Conservation (phyloP, 1,284 basidiomycete species). For the Irpex lacteus region DNA sequence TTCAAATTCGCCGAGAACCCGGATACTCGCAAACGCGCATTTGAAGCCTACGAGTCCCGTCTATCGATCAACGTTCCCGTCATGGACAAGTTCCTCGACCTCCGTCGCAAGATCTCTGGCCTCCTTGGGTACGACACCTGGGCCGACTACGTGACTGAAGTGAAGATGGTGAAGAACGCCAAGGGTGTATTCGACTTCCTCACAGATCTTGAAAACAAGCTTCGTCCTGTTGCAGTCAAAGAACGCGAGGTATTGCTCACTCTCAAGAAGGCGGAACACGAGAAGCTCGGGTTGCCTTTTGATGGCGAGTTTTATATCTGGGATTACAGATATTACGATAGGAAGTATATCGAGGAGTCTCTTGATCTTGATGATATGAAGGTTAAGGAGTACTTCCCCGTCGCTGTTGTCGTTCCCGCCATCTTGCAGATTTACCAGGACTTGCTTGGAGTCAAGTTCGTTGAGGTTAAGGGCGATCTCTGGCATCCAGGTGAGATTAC, state of each 20-base stretch:
- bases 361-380: constrained; percentile 70
- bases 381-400: constrained; percentile 86
- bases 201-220: constrained; percentile 66
- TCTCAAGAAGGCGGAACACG: constrained; percentile 72
- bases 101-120: constrained; percentile 66
- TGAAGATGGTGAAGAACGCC: constrained; percentile 80
- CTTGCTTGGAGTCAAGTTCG: constrained; percentile 71
- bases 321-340: constrained; percentile 63
- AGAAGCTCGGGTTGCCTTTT: constrained; percentile 52
- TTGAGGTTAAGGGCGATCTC: constrained; percentile 54
- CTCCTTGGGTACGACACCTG: constrained; percentile 75
- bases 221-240: constrained; percentile 68
- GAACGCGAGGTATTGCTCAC: constrained; percentile 65
- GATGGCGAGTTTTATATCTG: constrained; percentile 62
- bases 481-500: constrained; percentile 68
- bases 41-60: constrained; percentile 65
- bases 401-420: constrained; percentile 72
- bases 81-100: constrained; percentile 59
- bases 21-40: constrained; percentile 61
- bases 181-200: constrained; percentile 67
- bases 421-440: constrained; percentile 82
- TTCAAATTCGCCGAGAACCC: constrained; percentile 77
- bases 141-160: constrained; percentile 79
- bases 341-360: constrained; percentile 64
- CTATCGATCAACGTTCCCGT: constrained; percentile 68